Conservation (phyloP, 225 moss, liverwort and hornwort genomes). For the Antitrichia curtipendula region DNA sequence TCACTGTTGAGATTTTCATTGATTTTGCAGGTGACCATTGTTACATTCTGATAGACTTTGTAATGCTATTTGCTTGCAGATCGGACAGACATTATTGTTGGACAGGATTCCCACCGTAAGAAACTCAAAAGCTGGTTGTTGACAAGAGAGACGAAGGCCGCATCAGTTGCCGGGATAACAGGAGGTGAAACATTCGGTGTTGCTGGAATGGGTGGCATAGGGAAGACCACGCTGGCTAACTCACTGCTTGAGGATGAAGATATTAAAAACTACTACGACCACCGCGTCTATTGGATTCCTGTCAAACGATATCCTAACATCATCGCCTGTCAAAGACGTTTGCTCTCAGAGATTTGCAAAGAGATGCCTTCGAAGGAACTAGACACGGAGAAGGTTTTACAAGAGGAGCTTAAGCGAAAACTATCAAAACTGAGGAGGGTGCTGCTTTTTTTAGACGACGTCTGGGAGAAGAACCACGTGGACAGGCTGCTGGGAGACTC, state of each 20-base stretch:
- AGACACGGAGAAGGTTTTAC: constrained; percentile 4
- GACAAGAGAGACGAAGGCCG: not conserved
- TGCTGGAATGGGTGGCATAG: constrained; percentile 22
- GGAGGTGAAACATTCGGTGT: constrained; percentile 21
- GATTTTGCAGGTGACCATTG: not conserved
- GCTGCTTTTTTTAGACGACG: constrained; percentile 23
- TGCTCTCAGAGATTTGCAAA: constrained; percentile 18
- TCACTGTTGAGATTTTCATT: not conserved
- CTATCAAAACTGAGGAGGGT: not conserved
- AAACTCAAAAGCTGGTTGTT: constrained; percentile 18
- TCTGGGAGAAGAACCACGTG: constrained; percentile 26
- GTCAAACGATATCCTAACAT: constrained; percentile 1
- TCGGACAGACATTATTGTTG: constrained; percentile 9
- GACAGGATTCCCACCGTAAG: constrained; percentile 9
- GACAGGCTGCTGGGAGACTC: constrained; percentile 13
- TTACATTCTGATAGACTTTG: not conserved
- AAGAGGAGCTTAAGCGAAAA: not conserved
- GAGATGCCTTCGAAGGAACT: constrained; percentile 3
- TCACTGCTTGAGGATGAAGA: constrained; percentile 5
- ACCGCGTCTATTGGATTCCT: constrained; percentile 21
- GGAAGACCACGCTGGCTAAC: constrained; percentile 17
- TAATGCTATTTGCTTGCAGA: not conserved
- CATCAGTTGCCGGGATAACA: constrained; percentile 23
- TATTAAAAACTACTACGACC: constrained; percentile 1
- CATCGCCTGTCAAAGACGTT: not conserved